Conservation (phyloP, 108 stramenopile genomes). For the Thalassiosira profunda region DNA sequence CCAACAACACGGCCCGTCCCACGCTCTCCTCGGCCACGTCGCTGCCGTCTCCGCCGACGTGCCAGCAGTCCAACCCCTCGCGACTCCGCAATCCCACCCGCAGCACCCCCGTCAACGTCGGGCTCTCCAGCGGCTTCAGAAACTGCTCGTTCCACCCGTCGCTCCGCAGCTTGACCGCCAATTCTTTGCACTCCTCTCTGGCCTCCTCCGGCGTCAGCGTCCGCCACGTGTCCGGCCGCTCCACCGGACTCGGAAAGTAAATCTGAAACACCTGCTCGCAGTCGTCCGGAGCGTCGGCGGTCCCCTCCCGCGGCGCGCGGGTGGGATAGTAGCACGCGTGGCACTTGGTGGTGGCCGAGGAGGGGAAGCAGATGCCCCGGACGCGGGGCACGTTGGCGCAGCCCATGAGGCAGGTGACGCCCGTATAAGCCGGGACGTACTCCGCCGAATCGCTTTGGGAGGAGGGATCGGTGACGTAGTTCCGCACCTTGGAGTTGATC, state of each 20-base stretch:
- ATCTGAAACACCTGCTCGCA: slow-evolving; percentile 71
- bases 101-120: slow-evolving; percentile 34
- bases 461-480: slow-evolving; percentile 39
- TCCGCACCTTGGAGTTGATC: slow-evolving; percentile 65
- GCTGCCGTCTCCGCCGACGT: slow-evolving; percentile 37
- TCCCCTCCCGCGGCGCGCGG: slow-evolving; percentile 5
- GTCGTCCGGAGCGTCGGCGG: slow-evolving; percentile 2
- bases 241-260: slow-evolving; percentile 55
- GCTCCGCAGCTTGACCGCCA: slow-evolving; percentile 47
- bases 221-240: slow-evolving; percentile 58
- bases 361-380: slow-evolving; percentile 60
- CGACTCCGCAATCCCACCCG: slow-evolving; percentile 43
- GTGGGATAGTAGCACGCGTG: slow-evolving; percentile 73
- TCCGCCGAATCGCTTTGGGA: not conserved
- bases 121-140: slow-evolving; percentile 49
- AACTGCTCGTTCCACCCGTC: slow-evolving; percentile 74
- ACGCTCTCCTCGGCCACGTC: slow-evolving; percentile 24
- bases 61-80: slow-evolving; percentile 52
- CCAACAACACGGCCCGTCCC: slow-evolving; percentile 50
- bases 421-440: slow-evolving; percentile 41
- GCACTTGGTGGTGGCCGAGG: slow-evolving; percentile 60
- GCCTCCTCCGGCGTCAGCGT: slow-evolving; percentile 51
- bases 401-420: slow-evolving; percentile 71
- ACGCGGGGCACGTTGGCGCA: slow-evolving; percentile 37
- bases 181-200: slow-evolving; percentile 45